A percentile compares a stretch with the other conserved stretches of the same genome.
Evolutionary conservation across 345 rosid species (phyloP).

Genomic region (Camelina sativa): DNA sequence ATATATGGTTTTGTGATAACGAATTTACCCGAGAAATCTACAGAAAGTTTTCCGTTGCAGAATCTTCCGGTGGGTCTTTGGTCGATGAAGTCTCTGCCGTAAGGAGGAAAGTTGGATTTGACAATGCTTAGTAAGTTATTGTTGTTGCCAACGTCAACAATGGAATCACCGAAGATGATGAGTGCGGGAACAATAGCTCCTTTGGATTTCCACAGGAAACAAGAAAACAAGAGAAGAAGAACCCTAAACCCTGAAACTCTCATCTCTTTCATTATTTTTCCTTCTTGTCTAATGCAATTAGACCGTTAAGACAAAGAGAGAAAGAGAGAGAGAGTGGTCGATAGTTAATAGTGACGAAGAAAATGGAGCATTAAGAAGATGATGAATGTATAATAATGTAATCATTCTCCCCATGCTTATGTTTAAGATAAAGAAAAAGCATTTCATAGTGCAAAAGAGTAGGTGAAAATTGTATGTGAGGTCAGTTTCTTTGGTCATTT

Average conservation of each 20-base stretch:
- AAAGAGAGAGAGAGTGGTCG: background rate
- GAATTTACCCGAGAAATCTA: constrained; percentile 70
- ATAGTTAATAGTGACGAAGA: constrained; percentile 28
- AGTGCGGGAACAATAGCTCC: constrained; percentile 81
- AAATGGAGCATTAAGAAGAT: constrained; percentile 25
- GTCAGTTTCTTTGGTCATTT: constrained; percentile 21
- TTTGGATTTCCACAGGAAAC: constrained; percentile 35
- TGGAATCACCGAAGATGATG: constrained; percentile 87
- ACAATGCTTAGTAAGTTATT: constrained; percentile 64
- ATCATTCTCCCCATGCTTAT: constrained; percentile 28
- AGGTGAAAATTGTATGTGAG: constrained; percentile 29
- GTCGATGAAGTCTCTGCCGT: constrained; percentile 80
- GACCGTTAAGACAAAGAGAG: background rate
- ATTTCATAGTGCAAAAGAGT: constrained; percentile 41
- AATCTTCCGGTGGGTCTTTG: constrained; percentile 88
- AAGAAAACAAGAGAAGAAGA: constrained; percentile 35
- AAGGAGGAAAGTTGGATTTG: constrained; percentile 89
- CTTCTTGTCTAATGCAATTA: constrained; percentile 28
- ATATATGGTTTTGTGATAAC: constrained; percentile 6
- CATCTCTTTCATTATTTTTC: constrained; percentile 27
- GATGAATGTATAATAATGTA: constrained; percentile 33
- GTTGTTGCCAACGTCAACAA: constrained; percentile 91
- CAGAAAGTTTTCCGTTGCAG: constrained; percentile 85
- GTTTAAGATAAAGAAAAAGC: constrained; percentile 31
- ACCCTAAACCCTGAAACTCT: constrained; percentile 26